Conservation (phyloP, 2,329 filamentous ascomycete species). For the Apiospora saccharicola region DNA sequence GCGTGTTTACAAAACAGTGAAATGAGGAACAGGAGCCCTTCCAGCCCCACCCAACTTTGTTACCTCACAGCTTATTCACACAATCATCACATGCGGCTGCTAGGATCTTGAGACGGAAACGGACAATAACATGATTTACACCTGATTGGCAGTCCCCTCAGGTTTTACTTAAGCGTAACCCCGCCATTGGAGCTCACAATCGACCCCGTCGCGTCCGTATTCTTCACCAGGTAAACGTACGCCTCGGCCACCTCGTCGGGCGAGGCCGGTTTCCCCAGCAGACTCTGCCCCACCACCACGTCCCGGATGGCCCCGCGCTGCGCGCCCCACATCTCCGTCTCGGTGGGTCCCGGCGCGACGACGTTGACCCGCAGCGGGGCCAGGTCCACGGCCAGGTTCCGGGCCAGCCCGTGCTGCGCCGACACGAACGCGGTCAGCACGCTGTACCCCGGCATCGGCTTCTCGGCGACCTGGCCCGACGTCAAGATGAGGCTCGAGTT, state of each 20-base stretch:
- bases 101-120: too few relatives aligned
- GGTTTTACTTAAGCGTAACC: background rate
- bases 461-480: conserved; percentile 58
- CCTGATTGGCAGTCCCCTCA: background rate
- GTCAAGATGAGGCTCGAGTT: conserved; percentile 63
- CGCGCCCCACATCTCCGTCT: conserved; percentile 53
- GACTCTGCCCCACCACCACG: conserved; percentile 31
- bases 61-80: background rate
- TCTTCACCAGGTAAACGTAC: conserved; percentile 53
- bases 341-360: conserved; percentile 62
- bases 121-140: too few relatives aligned
- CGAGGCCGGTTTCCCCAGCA: conserved; percentile 36
- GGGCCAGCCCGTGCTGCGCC: conserved; percentile 59
- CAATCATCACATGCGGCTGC: background rate
- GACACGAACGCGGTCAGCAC: conserved; percentile 56
- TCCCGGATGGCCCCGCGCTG: conserved; percentile 35
- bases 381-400: conserved; percentile 67
- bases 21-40: background rate
- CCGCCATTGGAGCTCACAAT: conserved; percentile 40
- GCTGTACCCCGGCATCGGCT: conserved; percentile 59
- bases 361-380: conserved; percentile 69
- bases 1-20: background rate
- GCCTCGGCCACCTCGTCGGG: conserved; percentile 52
- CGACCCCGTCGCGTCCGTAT: conserved; percentile 46
- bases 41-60: background rate